Base-by-base conservation (phyloP, 2,329 filamentous ascomycete genomes). In the Hypoxylon rubiginosum region DNA sequence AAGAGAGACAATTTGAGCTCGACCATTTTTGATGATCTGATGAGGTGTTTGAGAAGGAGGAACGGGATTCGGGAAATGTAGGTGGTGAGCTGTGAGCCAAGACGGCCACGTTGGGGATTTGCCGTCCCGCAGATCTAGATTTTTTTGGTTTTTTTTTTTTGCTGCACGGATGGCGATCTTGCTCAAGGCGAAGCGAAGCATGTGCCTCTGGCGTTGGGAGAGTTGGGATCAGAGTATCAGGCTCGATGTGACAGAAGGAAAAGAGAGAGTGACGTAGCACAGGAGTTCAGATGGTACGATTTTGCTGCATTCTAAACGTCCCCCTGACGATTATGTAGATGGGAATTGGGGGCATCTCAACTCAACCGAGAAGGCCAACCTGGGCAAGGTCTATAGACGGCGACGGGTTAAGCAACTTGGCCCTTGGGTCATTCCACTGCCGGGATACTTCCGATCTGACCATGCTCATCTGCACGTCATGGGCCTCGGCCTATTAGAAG, bases 391-490 rank as follows among this genome's bases (percentile, higher is more conserved):
- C 21, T 51, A 43, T 34, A 62, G 46, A 58, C 26, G 58, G 59
- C 59, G 53, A 56, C 51, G 45, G 60, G 60, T 57, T 61, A 34
- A 62, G 46, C 49, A 57, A 53, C 64, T 61, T 60, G 58, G 58
- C 55, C 49, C 55, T 53, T 67, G 55, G 64, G 54, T 65, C 51
- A 49, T 54, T 59, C 56, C 51, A 65, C 65, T 62, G 58, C 65
- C 67, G 67, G 67, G 67, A 70, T 68, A 61, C 62, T 58, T 62
- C 65, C 64, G 62, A 70, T 68, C 65, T 65, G 56, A 64, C 62
- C 58, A 70, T 61, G 52, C 32, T 55, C 54, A 53, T 57, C 54
- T 70, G 67, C 67, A 70, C 67, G 67, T 70, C 67, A 70, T 66
- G 49, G 49, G 46, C 45, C 52, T 63, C 46, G 52, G 52, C 67